phyloP scores from a whole-genome alignment of 108 stramenopile species.

The Aurantiochytrium sp. region DNA sequence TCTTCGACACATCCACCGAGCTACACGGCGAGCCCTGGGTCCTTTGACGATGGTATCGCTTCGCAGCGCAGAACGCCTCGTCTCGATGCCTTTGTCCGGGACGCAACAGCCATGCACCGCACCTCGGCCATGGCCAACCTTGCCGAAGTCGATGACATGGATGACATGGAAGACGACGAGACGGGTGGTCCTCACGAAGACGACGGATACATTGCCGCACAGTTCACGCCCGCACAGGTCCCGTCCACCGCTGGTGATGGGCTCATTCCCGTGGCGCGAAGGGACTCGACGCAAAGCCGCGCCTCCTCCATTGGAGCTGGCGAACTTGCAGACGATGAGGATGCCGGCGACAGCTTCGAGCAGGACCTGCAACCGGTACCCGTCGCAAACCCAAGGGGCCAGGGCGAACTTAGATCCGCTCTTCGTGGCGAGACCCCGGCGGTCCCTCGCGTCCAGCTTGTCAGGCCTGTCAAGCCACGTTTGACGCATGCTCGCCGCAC shows the following conservation, averaged over 20 bases:
- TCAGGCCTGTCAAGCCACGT: not conserved
- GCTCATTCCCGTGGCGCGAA: not conserved
- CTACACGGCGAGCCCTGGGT: not conserved
- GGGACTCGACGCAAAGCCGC: not conserved
- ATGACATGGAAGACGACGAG: not conserved
- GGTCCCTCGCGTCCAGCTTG: not conserved
- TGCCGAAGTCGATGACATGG: not conserved
- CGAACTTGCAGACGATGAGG: not conserved
- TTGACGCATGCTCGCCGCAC: not conserved
- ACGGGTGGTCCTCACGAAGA: not conserved
- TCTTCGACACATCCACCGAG: not conserved
- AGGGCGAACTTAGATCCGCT: not conserved
- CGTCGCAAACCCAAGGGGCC: not conserved
- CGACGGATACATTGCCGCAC: no score
- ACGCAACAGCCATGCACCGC: not conserved
- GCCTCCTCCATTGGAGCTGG: not conserved
- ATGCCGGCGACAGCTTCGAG: not conserved
- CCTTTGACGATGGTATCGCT: not conserved
- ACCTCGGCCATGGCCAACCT: not conserved
- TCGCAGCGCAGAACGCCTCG: not conserved
- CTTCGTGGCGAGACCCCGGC: not conserved
- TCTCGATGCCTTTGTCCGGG: not conserved
- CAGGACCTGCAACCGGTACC: not conserved
- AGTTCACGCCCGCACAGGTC: no score
- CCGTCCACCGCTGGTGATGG: no score